Evolutionary conservation across 2,329 filamentous ascomycete species (phyloP).

Genomic region (Aspergillus sclerotialis): DNA sequence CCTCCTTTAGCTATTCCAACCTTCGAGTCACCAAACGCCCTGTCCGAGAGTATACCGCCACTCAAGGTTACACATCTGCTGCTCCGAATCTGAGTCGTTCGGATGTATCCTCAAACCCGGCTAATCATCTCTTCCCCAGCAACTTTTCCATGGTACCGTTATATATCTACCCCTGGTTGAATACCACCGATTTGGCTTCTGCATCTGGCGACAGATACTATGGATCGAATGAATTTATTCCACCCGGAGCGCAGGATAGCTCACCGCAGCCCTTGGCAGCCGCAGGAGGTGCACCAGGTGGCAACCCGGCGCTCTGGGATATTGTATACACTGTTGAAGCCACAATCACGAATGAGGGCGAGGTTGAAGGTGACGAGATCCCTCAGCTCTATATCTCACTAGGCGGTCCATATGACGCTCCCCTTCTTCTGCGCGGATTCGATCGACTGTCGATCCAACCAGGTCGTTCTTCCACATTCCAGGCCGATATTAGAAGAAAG

Average conservation of each 20-base stretch:
- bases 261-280: constrained; percentile 15
- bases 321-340: constrained; percentile 39
- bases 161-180: constrained; percentile 9
- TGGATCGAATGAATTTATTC: constrained; percentile 5
- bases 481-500: constrained; percentile 49
- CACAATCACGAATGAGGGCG: constrained; percentile 66
- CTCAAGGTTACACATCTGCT: not conserved
- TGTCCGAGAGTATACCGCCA: constrained; percentile 8
- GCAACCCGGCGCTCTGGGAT: constrained; percentile 17
- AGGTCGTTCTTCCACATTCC: constrained; percentile 38
- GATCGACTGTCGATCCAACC: constrained; percentile 43
- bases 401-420: constrained; percentile 20
- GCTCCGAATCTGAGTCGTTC: constrained; percentile 29
- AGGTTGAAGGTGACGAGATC: constrained; percentile 62
- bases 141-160: not conserved
- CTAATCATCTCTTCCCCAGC: constrained; percentile 3
- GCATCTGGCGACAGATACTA: constrained; percentile 1
- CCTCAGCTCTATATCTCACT: constrained; percentile 46
- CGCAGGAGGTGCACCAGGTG: constrained; percentile 38
- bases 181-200: constrained; percentile 3
- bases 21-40: constrained; percentile 47
- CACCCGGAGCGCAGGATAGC: not conserved
- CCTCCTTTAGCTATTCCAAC: constrained; percentile 59
- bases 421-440: constrained; percentile 55
- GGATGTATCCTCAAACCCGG: constrained; percentile 49